Evolutionary conservation across 2,329 filamentous ascomycete species (phyloP), one percentile per base, ranked within the genome.

Genomic region (Fusarium brachygibbosum): DNA sequence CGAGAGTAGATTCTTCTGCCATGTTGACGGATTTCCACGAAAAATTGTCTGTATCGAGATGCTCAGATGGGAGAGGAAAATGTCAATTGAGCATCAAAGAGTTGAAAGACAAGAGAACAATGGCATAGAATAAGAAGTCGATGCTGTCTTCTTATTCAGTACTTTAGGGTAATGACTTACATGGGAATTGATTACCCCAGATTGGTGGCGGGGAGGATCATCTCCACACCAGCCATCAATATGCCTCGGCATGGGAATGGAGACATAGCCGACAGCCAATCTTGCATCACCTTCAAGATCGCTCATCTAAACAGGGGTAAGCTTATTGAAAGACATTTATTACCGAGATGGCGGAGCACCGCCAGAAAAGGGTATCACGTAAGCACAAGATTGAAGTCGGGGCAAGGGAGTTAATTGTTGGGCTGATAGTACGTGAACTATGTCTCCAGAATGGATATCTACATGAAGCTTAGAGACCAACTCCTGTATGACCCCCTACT

Each of bases 1-100:
- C 72, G 68, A 82, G 76, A 70, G 79, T 73, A 32, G 75, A 68
- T 23, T 72, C 49, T 35, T 63, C 55, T 7, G 68, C 55, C 71
- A 74, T 74, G 3, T 23, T 48, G 57, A 25, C 34, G 10, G 16
- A 13, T 32, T 28, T 29, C 9, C 19, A 9, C 19, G 29, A 23
- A 29, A 16, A 8, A 11, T 17, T 50, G 10, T 28, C 17, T 4
- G 8, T 29, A 2, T 3, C 6, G 14, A 28, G 17, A 7, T 2
- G 19, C 7, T 16, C 21, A 29, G 17, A 16, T 9, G 7, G 8
- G 19, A 14, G 9, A n/a, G 17, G 1, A 13, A 19, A 12, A 31
- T 2, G 3, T 17, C 19, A 8, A 34, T 5, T 12, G 5, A 28
- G 28, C 12, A 28, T 3, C 5, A 19, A 41, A 14, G n/a, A 34